Base-by-base conservation (phyloP, 805 yeast species). In the Candida vartiovaarae region DNA sequence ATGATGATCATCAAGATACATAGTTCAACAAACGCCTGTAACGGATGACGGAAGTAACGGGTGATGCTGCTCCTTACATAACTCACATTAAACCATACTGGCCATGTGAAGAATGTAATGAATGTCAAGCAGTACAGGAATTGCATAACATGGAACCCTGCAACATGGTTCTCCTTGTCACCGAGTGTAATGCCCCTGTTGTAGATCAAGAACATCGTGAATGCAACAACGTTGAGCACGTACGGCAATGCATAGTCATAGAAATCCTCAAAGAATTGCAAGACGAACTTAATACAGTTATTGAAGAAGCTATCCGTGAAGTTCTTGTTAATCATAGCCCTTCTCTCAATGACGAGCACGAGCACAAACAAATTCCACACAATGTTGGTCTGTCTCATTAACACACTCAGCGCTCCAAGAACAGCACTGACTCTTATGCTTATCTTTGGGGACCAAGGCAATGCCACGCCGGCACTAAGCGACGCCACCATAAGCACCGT, bases 171-270 rank as follows among this genome's bases (percentile, higher is more conserved):
- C 30, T 78, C 80, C 61, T 88, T 86, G 59, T 93, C 99, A 2
- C 99, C 99, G 38, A 91, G 71, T 0, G 98, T 82, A 34, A 93
- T 80, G 0, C 96, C 95, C 15, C 87, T 86, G 53, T 93, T 93
- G 54, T 66, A 53, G 29, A 72, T 49, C 34, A 89, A 58, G 56
- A 89, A 91, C 2, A 57, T 60, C 4, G 60, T 66, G 60, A 89
- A 91, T 1, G 70, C 49, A 0, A 60, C 58, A 29, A 76, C 74
- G 50, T 81, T 84, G 23, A 74, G 32, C 0, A 61, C 54, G 59
- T 67, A 84, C 1, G 93, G 90, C 3, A 72, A 33, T 0, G 56
- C 64, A 48, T 60, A 39, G 36, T 50, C 60, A 11, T 56, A 47
- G 36, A 67, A 57, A 27, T 66, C 65, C 23, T 65, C 67, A 31